phyloP scores from a whole-genome alignment of 2,329 filamentous ascomycete genomes.

The Penicillium sp. region DNA sequence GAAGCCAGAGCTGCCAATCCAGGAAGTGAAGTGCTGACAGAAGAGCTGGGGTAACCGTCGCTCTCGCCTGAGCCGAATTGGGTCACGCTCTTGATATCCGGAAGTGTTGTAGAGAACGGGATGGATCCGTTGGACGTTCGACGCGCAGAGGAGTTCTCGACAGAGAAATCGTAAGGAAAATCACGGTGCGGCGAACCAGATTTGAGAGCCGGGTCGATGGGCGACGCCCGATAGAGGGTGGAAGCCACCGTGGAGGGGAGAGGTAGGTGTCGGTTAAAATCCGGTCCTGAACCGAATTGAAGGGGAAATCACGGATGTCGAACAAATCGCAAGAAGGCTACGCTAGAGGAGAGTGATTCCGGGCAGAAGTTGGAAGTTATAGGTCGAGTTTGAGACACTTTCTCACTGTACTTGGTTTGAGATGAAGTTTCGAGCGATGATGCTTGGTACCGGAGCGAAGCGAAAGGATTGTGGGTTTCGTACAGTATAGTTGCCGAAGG shows the following conservation, averaged over 20 bases:
- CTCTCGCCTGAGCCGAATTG: constrained; percentile 29
- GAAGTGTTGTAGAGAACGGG: constrained; percentile 42
- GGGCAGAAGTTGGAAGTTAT: not conserved
- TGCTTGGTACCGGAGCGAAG: not conserved
- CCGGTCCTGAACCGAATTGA: constrained; percentile 36
- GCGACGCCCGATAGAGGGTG: constrained; percentile 59
- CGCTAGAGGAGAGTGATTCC: not conserved
- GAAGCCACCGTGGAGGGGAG: constrained; percentile 62
- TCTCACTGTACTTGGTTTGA: not conserved
- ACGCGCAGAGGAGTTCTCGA: constrained; percentile 48
- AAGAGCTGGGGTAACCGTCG: constrained; percentile 31
- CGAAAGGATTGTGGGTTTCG: not conserved
- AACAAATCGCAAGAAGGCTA: constrained; percentile 4
- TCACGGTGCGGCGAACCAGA: constrained; percentile 48
- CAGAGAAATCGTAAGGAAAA: constrained; percentile 45
- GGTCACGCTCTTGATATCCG: constrained; percentile 31
- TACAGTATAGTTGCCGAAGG: not conserved
- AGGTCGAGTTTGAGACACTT: not conserved
- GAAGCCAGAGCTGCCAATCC: constrained; percentile 61
- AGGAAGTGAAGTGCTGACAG: constrained; percentile 50
- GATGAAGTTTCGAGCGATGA: not conserved
- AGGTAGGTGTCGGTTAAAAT: constrained; percentile 36
- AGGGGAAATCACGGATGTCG: not conserved
- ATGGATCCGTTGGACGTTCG: constrained; percentile 52
- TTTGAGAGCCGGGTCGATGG: constrained; percentile 52